A percentile compares a stretch with the other conserved stretches of the same genome.
phyloP scores from a whole-genome alignment of 805 yeast genomes.

The Candida caryicola region DNA sequence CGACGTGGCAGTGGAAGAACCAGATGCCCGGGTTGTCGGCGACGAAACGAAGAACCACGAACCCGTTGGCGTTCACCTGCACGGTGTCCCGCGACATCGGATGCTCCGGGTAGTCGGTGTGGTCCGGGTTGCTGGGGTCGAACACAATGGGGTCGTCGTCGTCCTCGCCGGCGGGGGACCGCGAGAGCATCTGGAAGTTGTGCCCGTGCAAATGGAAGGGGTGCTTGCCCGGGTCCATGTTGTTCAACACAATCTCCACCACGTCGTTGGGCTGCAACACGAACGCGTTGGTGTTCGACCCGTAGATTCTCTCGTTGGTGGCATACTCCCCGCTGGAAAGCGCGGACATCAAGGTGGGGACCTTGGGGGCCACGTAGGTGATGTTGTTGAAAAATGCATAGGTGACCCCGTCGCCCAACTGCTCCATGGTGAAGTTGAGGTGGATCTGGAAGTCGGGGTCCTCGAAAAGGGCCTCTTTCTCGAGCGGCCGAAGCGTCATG shows the following conservation, averaged over 20 bases:
- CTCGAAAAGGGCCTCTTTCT: constrained; percentile 47
- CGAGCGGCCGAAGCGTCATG: constrained; percentile 65
- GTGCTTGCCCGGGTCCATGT: constrained; percentile 75
- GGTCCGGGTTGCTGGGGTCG: constrained; percentile 40
- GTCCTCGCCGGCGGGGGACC: constrained; percentile 51
- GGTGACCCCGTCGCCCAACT: constrained; percentile 69
- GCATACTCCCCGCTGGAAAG: constrained; percentile 53
- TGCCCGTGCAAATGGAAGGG: constrained; percentile 82
- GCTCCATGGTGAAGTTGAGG: constrained; percentile 61
- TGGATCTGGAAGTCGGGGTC: constrained; percentile 63
- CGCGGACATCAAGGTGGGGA: constrained; percentile 67
- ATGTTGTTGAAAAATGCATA: constrained; percentile 74
- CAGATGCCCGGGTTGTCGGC: constrained; percentile 93
- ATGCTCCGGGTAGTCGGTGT: constrained; percentile 48
- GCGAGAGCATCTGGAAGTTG: constrained; percentile 58
- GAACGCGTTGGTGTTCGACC: constrained; percentile 63
- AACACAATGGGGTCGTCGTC: constrained; percentile 51
- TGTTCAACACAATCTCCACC: constrained; percentile 75
- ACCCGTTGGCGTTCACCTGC: constrained; percentile 63
- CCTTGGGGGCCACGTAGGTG: constrained; percentile 63
- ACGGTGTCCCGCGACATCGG: constrained; percentile 74
- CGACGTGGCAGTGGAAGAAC: constrained; percentile 91
- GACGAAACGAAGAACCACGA: constrained; percentile 64
- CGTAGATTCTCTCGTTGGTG: constrained; percentile 61
- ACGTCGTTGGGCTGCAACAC: constrained; percentile 60